phyloP scores from a whole-genome alignment of 768 basidiomycete genomes.

The Omphalotus guepiniiformis region DNA sequence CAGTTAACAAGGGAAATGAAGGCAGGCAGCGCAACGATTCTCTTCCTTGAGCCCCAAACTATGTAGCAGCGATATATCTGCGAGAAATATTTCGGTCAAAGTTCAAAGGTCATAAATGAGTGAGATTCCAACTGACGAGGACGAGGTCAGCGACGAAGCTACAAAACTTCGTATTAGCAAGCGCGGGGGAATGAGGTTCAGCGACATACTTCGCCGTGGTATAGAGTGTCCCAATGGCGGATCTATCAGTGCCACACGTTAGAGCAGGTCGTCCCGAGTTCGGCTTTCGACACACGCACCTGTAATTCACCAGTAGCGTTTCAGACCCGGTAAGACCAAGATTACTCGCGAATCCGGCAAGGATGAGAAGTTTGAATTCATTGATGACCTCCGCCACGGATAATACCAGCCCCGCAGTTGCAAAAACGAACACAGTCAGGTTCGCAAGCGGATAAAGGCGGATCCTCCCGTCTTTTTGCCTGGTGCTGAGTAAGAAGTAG shows the following conservation, averaged over 20 bases:
- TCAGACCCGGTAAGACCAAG: neutral
- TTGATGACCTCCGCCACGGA: neutral
- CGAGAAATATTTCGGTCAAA: neutral
- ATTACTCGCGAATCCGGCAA: too few relatives aligned
- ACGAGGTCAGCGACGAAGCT: neutral
- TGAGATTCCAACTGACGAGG: constrained; percentile 2
- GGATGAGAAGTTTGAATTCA: neutral
- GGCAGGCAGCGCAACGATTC: neutral
- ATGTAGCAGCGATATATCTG: constrained; percentile 8
- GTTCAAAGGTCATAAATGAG: neutral
- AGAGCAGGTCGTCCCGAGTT: neutral
- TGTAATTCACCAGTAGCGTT: neutral
- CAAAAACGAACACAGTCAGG: constrained; percentile 2
- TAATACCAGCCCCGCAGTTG: constrained; percentile 1
- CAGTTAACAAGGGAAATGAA: neutral
- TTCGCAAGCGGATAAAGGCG: constrained; percentile 2
- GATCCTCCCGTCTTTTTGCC: neutral
- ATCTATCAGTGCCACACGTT: neutral
- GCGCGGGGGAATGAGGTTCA: neutral
- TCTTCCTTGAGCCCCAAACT: constrained; percentile 2
- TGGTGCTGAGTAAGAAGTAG: neutral
- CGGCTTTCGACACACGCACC: neutral
- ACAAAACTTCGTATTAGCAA: neutral
- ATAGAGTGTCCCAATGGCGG: constrained; percentile 2
- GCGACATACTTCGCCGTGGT: constrained; percentile 1